Percentiles rank a stretch among this genome's conserved stretches.
Evolutionary conservation across 768 basidiomycete genomes (phyloP).

Genomic region (Suillus ampliporus): DNA sequence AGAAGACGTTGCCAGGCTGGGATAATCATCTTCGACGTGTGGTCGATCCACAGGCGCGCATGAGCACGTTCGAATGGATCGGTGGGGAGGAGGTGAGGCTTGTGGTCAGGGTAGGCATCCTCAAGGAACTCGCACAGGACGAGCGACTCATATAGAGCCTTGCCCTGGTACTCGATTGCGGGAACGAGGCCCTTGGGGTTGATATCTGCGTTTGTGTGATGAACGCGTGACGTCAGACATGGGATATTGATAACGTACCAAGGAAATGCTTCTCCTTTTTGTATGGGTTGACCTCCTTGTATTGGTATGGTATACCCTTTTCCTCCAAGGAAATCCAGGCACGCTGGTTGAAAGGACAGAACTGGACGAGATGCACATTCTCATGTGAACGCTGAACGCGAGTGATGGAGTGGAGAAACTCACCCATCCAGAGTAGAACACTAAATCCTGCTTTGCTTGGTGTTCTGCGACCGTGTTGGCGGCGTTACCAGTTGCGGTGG

Average conservation of each 20-base stretch:
- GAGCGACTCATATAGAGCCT: conserved; percentile 67
- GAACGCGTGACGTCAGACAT: neutral
- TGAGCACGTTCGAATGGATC: conserved; percentile 58
- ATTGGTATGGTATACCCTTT: conserved; percentile 68
- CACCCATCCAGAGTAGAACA: conserved; percentile 69
- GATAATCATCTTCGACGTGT: conserved; percentile 56
- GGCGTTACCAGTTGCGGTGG: conserved; percentile 63
- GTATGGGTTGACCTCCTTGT: conserved; percentile 72
- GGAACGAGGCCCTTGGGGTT: conserved; percentile 78
- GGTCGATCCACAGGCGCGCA: conserved; percentile 63
- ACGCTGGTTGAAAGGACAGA: conserved; percentile 66
- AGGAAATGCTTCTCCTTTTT: conserved; percentile 66
- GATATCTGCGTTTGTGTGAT: conserved; percentile 42
- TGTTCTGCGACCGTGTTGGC: conserved; percentile 57
- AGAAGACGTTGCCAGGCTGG: conserved; percentile 58
- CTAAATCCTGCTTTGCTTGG: conserved; percentile 54
- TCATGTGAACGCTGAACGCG: neutral
- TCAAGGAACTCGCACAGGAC: conserved; percentile 72
- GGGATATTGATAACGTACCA: conserved; percentile 36
- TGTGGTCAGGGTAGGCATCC: conserved; percentile 51
- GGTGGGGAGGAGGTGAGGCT: conserved; percentile 53
- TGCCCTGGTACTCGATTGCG: conserved; percentile 53
- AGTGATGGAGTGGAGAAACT: conserved; percentile 15
- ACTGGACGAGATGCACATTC: conserved; percentile 28
- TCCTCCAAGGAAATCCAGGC: conserved; percentile 74